Evolutionary conservation across 768 basidiomycete species (phyloP).

Genomic region (Rhodotorula taiwanensis): DNA sequence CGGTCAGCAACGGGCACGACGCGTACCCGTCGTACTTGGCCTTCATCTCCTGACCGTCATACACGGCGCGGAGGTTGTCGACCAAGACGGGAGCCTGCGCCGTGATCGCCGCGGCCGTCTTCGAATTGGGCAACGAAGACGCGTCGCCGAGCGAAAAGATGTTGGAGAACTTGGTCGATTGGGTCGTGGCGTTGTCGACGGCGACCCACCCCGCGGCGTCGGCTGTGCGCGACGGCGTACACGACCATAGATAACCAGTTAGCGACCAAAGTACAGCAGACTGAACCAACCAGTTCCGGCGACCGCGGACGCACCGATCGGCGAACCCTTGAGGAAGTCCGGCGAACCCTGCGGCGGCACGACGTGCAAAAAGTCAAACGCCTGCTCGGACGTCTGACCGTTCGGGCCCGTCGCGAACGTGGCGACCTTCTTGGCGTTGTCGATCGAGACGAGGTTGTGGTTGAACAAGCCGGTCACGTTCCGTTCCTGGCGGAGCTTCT

Average conservation of each 20-base stretch:
- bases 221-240: conserved; percentile 41
- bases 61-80: conserved; percentile 72
- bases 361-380: conserved; percentile 37
- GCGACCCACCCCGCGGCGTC: conserved; percentile 84
- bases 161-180: conserved; percentile 76
- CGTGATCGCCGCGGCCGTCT: conserved; percentile 91
- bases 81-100: conserved; percentile 82
- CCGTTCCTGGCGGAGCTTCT: conserved; percentile 67
- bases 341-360: conserved; percentile 28
- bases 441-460: conserved; percentile 72
- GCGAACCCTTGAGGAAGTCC: conserved; percentile 42
- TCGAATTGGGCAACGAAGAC: conserved; percentile 84
- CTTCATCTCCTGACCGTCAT: conserved; percentile 62
- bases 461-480: conserved; percentile 73
- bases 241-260: not conserved
- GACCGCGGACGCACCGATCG: conserved; percentile 35
- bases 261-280: too few relatives aligned
- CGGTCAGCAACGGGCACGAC: conserved; percentile 53
- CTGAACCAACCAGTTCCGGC: not conserved
- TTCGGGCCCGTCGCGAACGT: conserved; percentile 70
- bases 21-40: conserved; percentile 69
- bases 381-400: conserved; percentile 54
- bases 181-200: conserved; percentile 71
- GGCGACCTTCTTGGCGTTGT: conserved; percentile 64
- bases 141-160: conserved; percentile 90